Conservation (phyloP, 2,329 filamentous ascomycete species). For the Monilinia polystroma region DNA sequence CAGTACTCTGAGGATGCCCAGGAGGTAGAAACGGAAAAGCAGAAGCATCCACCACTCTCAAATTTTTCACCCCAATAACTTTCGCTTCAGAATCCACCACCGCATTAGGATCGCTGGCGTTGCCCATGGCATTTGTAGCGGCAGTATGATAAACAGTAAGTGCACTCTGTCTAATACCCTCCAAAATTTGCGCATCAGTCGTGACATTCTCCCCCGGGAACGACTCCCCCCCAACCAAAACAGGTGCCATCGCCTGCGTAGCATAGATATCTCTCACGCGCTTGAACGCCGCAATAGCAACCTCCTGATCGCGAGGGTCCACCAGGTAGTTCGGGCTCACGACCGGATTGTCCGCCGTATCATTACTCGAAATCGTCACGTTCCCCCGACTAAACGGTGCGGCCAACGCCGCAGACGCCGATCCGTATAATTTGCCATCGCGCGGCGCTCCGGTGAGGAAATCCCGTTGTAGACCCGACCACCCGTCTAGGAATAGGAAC, state of each 20-base stretch:
- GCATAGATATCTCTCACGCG: constrained; percentile 41
- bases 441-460: not conserved
- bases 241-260: not conserved
- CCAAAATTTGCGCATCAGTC: constrained; percentile 27
- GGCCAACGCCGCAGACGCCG: constrained; percentile 38
- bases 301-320: constrained; percentile 45
- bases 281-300: constrained; percentile 46
- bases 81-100: constrained; percentile 30
- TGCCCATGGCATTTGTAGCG: constrained; percentile 48
- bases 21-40: constrained; percentile 38
- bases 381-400: constrained; percentile 40
- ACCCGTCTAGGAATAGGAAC: constrained; percentile 20
- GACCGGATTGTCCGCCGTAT: constrained; percentile 41
- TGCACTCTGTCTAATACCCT: constrained; percentile 25
- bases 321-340: constrained; percentile 48
- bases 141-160: not conserved
- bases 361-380: constrained; percentile 43
- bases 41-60: constrained; percentile 32
- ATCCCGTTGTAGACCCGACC: not conserved
- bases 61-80: constrained; percentile 26
- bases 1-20: constrained; percentile 41
- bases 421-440: constrained; percentile 1
- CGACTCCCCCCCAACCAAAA: not conserved
- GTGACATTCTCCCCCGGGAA: not conserved
- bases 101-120: constrained; percentile 41